Conservation (phyloP, 1,284 basidiomycete genomes). For the Moniliella sp. region DNA sequence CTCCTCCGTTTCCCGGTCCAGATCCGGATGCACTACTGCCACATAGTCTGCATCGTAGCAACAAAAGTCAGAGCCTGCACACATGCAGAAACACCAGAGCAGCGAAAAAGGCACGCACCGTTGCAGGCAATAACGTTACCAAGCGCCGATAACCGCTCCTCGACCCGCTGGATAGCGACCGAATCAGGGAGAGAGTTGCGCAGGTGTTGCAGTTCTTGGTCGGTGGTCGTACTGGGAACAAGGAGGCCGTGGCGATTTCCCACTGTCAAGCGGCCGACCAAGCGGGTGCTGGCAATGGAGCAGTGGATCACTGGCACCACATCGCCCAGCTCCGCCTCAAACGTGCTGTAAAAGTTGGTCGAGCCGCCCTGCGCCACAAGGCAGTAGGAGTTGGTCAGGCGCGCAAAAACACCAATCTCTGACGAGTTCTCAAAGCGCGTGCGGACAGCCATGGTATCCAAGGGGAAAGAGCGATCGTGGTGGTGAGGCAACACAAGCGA, state of each 20-base stretch:
- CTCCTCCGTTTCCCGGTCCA: conserved; percentile 96
- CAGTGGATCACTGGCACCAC: conserved; percentile 91
- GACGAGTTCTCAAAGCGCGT: conserved; percentile 75
- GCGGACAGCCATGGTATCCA: conserved; percentile 21
- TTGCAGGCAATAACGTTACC: conserved; percentile 99
- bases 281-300: conserved; percentile 79
- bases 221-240: conserved; percentile 81
- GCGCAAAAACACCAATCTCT: conserved; percentile 56
- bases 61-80: neutral
- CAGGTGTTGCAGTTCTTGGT: conserved; percentile 92
- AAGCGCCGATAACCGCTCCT: conserved; percentile 81
- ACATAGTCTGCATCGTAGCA: conserved; percentile 23
- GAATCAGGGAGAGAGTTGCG: conserved; percentile 81
- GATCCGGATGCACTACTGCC: conserved; percentile 46
- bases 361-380: conserved; percentile 68
- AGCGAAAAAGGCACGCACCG: conserved; percentile 39
- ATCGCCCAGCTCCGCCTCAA: conserved; percentile 79
- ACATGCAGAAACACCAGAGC: neutral
- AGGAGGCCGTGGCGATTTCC: conserved; percentile 75
- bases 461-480: too few species aligned
- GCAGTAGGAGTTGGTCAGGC: conserved; percentile 67
- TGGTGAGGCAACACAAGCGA: too few species aligned
- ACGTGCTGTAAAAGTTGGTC: conserved; percentile 91
- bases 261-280: conserved; percentile 76
- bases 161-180: conserved; percentile 80